These are phyloP conservation scores for Lactifluus rugatus DNA, from an alignment of 768 basidiomycete species.

Conservation along the genomic window DNA sequence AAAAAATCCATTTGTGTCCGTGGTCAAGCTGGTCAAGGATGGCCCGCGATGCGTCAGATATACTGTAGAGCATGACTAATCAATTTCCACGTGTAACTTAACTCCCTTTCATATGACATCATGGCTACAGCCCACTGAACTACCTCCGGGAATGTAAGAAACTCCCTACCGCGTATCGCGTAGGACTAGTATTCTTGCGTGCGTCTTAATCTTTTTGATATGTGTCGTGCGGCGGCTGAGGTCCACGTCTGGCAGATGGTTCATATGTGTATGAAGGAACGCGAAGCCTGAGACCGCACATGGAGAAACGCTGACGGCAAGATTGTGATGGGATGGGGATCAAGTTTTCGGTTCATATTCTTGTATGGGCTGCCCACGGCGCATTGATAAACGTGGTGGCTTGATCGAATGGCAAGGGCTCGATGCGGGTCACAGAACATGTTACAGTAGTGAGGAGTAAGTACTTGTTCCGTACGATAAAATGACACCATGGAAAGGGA, in stretches of 20 bases:
- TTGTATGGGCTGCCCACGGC: neutral
- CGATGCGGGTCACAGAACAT: neutral
- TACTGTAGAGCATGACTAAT: no score
- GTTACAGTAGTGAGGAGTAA: no score
- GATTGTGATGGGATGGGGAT: neutral
- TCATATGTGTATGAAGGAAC: neutral
- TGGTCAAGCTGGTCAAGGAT: no score
- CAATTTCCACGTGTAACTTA: no score
- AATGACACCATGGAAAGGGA: no score
- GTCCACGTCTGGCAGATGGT: neutral
- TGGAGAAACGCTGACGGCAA: neutral
- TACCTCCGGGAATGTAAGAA: neutral
- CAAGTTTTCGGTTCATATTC: neutral
- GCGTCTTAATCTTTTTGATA: neutral
- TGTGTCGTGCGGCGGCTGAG: neutral
- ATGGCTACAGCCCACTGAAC: neutral
- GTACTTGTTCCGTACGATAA: no score
- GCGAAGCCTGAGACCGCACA: neutral
- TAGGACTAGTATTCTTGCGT: conserved; percentile 5
- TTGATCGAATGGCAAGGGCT: neutral
- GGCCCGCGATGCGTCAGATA: no score
- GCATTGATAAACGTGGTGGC: neutral
- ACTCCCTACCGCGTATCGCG: neutral
- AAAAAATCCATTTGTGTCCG: conserved; percentile 64
- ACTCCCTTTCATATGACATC: no score